Evolutionary conservation across 1,284 basidiomycete species (phyloP), one percentile per base, ranked within the genome.

Genomic region (Farysia itapuensis): DNA sequence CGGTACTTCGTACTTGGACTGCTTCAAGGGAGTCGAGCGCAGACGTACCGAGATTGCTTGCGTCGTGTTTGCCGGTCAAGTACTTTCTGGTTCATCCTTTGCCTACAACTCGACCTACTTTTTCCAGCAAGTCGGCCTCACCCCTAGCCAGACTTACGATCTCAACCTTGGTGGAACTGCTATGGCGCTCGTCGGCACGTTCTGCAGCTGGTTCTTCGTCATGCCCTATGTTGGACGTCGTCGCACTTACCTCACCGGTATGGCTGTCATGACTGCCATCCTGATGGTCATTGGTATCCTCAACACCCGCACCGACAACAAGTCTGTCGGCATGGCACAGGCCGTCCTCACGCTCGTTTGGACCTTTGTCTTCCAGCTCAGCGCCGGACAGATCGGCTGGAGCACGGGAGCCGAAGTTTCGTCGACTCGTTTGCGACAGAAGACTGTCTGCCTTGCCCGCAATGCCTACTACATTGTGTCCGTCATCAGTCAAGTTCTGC

Each of bases 361-460:
- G 25, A 28, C 25, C 25, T 28, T 28, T n/a, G 9, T 28, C n/a
- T 28, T 28, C 25, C 25, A 28, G n/a, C 25, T 28, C 25, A 9
- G 9, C n/a, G 25, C n/a, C 25, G 25, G 25, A 28, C 25, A 28
- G 25, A 9, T 28, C 25, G 25, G 25, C 25, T 28, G 25, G 25
- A n/a, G 9, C 9, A 28, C n/a, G 9, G 9, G 9, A 7, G 77
- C 79, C 7, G 80, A 81, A 43, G 65, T 81, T 22, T 69, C 77
- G 0, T 77, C 79, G 13, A 77, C 79, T 18, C 74, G 80, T 14
- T 74, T 81, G 6, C 72, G 78, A 8, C 77, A 79, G 49, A 82
- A 82, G 75, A 80, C 81, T 0, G 78, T 82, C 45, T 81, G 78
- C 1, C 72, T 83, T 21, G 78, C 79, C 19, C 77, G 82, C 35